A percentile compares a stretch with the other conserved stretches of the same genome.
Evolutionary conservation across 257 asterid species (phyloP).

Genomic region (Ocimum tenuiflorum): DNA sequence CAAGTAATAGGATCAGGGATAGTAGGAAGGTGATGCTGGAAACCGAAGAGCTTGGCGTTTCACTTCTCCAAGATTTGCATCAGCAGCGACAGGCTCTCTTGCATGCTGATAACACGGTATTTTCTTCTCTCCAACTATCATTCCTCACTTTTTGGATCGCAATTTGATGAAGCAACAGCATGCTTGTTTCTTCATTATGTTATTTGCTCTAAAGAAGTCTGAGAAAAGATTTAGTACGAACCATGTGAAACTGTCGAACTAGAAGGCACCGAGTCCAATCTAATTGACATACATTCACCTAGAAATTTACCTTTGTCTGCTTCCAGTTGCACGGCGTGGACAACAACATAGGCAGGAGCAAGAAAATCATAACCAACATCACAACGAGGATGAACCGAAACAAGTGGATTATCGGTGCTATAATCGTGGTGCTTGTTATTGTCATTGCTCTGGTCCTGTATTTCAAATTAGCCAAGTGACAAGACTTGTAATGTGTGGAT

Average conservation of each 20-base stretch:
- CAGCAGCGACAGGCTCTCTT: constrained; percentile 75
- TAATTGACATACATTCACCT: background rate
- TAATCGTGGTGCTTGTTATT: constrained; percentile 41
- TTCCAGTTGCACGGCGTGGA: constrained; percentile 63
- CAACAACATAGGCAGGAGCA: constrained; percentile 61
- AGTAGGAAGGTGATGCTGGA: constrained; percentile 78
- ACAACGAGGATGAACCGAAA: constrained; percentile 64
- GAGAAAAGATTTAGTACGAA: background rate
- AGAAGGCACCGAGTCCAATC: too few relatives aligned
- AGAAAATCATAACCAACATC: constrained; percentile 45
- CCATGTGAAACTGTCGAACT: background rate
- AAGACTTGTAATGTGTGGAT: background rate
- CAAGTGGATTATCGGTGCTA: constrained; percentile 56
- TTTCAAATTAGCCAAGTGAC: constrained; percentile 47
- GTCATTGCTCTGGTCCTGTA: constrained; percentile 47
- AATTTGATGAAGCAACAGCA: background rate
- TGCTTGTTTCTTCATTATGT: background rate
- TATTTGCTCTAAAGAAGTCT: background rate
- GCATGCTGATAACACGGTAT: constrained; percentile 64
- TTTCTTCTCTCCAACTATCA: background rate
- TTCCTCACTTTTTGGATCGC: background rate
- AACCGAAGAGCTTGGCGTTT: constrained; percentile 90
- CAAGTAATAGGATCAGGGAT: constrained; percentile 63
- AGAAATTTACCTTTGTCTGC: background rate
- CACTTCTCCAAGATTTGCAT: constrained; percentile 76